These are phyloP conservation scores for Pichia cactophila DNA, from an alignment of 1,139 yeast species.

Conservation along the genomic window DNA sequence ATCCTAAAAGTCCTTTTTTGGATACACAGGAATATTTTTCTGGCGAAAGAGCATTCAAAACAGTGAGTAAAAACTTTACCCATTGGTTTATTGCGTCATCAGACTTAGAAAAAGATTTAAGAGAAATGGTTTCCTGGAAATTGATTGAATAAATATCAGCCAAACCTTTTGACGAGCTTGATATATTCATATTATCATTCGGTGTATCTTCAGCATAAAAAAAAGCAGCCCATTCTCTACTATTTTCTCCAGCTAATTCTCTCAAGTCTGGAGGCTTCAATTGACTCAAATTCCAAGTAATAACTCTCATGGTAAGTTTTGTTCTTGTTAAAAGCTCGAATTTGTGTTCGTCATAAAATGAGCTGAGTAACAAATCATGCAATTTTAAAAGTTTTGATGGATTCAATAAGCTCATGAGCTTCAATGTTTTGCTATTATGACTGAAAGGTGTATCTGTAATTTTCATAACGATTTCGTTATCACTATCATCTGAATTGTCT, in stretches of 20 bases:
- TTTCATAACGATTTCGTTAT: neutral
- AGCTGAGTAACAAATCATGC: conserved; percentile 14
- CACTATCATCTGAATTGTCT: neutral
- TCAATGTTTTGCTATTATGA: conserved; percentile 6
- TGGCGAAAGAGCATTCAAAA: conserved; percentile 22
- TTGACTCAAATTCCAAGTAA: conserved; percentile 47
- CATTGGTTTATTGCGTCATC: conserved; percentile 34
- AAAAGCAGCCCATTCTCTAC: conserved; percentile 13
- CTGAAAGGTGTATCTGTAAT: neutral
- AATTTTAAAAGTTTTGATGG: conserved; percentile 21
- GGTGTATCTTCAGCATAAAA: conserved; percentile 13
- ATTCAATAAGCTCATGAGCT: conserved; percentile 17
- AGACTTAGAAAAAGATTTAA: conserved; percentile 39
- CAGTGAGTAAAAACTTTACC: conserved; percentile 27
- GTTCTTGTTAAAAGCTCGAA: conserved; percentile 5
- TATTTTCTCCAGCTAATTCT: conserved; percentile 7
- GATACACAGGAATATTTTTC: conserved; percentile 28
- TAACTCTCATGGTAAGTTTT: conserved; percentile 21
- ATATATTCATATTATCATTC: conserved; percentile 12
- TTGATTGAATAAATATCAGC: conserved; percentile 38
- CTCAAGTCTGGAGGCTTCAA: conserved; percentile 21
- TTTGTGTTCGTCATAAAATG: conserved; percentile 17
- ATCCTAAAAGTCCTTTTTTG: conserved; percentile 41
- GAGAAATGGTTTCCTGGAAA: conserved; percentile 48
- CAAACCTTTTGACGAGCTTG: conserved; percentile 9